Conservation (phyloP, 257 asterid genomes). For the Petunia secreta region DNA sequence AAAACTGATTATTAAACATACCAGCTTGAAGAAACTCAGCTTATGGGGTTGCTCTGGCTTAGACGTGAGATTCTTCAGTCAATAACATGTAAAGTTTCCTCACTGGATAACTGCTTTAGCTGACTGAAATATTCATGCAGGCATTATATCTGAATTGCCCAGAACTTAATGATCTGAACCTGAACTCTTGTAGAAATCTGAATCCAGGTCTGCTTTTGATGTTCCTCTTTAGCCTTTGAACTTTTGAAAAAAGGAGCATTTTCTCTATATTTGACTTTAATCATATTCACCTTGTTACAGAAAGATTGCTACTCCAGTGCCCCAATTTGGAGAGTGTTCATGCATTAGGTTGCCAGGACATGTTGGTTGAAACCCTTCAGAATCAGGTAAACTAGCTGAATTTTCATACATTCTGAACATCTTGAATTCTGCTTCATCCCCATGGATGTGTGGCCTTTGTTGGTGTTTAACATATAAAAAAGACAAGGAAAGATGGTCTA, state of each 20-base stretch:
- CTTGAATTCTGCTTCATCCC: neutral
- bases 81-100: neutral
- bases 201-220: constrained; percentile 68
- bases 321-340: constrained; percentile 37
- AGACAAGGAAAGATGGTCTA: neutral
- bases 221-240: constrained; percentile 13
- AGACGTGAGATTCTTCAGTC: constrained; percentile 68
- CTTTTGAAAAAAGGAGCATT: neutral
- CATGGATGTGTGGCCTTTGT: neutral
- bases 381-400: constrained; percentile 29
- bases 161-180: constrained; percentile 71
- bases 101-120: neutral
- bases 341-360: constrained; percentile 35
- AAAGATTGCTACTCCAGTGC: constrained; percentile 40
- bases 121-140: constrained; percentile 48
- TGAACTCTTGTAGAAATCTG: constrained; percentile 80
- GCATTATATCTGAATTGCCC: constrained; percentile 87
- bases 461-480: neutral
- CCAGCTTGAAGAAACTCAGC: constrained; percentile 82
- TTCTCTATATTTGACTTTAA: neutral
- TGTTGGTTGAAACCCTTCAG: constrained; percentile 28
- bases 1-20: constrained; percentile 88
- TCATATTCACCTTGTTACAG: constrained; percentile 20
- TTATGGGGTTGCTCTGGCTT: constrained; percentile 98
- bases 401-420: neutral